phyloP scores from a whole-genome alignment of 2,329 filamentous ascomycete species.

The Lachnellula suecica region DNA sequence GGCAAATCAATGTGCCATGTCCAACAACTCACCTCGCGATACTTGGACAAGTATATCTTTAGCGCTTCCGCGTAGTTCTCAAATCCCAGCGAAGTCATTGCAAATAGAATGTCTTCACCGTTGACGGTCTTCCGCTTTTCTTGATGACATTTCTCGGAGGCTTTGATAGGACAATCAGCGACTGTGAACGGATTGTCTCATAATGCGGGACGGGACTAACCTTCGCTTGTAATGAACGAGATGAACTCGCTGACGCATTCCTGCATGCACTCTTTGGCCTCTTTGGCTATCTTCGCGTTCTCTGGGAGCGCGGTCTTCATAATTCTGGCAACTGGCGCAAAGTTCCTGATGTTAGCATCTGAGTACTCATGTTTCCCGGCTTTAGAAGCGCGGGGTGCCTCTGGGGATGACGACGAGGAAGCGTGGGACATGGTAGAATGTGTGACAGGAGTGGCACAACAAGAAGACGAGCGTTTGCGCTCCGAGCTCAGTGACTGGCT shows the following conservation, averaged over 20 bases:
- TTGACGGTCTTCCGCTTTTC: slow-evolving; percentile 99
- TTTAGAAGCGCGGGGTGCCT: slow-evolving; percentile 47
- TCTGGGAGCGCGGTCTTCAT: slow-evolving; percentile 98
- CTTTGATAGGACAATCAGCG: slow-evolving; percentile 47
- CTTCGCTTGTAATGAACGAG: slow-evolving; percentile 98
- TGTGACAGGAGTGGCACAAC: slow-evolving; percentile 30
- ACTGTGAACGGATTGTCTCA: slow-evolving; percentile 9
- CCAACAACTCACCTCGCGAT: slow-evolving; percentile 81
- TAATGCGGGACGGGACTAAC: slow-evolving; percentile 50
- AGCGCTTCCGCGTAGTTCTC: slow-evolving; percentile 98
- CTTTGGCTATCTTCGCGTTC: slow-evolving; percentile 98
- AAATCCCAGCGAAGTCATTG: slow-evolving; percentile 98
- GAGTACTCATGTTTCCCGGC: slow-evolving; percentile 35
- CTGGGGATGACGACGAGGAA: slow-evolving; percentile 49
- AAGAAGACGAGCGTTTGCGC: slow-evolving; percentile 30
- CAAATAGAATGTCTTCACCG: slow-evolving; percentile 96
- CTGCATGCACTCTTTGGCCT: slow-evolving; percentile 99
- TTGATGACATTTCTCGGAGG: slow-evolving; percentile 98
- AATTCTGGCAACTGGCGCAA: slow-evolving; percentile 94
- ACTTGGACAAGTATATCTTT: slow-evolving; percentile 97
- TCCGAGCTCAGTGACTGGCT: slow-evolving; percentile 31
- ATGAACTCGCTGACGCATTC: slow-evolving; percentile 99
- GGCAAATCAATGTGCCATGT: slow-evolving; percentile 5
- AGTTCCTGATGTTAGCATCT: slow-evolving; percentile 93
- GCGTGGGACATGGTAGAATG: slow-evolving; percentile 56